phyloP scores from a whole-genome alignment of 163 green algal species.

The Coccomyxa subellipsoidea region DNA sequence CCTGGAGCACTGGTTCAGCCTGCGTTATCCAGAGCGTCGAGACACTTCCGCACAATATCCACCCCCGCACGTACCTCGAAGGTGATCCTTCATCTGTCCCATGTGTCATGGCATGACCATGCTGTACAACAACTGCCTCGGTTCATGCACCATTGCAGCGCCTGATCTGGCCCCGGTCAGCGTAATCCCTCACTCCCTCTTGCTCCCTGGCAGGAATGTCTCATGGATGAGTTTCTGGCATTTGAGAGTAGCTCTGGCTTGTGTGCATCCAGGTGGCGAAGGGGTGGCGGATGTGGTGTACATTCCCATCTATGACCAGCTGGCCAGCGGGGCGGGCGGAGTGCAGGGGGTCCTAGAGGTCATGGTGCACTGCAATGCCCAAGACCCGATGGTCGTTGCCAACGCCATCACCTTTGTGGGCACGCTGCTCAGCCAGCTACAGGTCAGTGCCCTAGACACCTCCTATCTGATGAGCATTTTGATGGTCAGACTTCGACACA shows the following conservation, averaged over 20 bases:
- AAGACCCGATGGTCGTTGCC: conserved; percentile 5
- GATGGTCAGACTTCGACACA: too few species aligned
- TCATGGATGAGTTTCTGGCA: too few species aligned
- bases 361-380: conserved; percentile 22
- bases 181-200: too few species aligned
- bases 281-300: conserved; percentile 15
- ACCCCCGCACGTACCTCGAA: conserved; percentile 23
- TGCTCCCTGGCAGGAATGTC: too few species aligned
- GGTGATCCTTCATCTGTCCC: conserved; percentile 23
- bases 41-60: background rate
- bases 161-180: too few species aligned
- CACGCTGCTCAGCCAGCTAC: background rate
- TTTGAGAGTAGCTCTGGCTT: too few species aligned
- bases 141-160: too few species aligned
- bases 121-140: too few species aligned
- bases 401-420: conserved; percentile 15
- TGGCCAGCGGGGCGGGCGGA: background rate
- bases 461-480: too few species aligned
- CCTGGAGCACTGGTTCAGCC: conserved; percentile 7
- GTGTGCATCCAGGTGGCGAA: background rate
- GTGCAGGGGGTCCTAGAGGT: conserved; percentile 39
- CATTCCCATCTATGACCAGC: conserved; percentile 17
- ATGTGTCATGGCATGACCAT: too few species aligned
- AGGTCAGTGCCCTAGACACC: background rate
- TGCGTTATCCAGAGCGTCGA: conserved; percentile 14